Base-by-base conservation (phyloP, 176 grass and related monocot genomes). In the Poa annua region DNA sequence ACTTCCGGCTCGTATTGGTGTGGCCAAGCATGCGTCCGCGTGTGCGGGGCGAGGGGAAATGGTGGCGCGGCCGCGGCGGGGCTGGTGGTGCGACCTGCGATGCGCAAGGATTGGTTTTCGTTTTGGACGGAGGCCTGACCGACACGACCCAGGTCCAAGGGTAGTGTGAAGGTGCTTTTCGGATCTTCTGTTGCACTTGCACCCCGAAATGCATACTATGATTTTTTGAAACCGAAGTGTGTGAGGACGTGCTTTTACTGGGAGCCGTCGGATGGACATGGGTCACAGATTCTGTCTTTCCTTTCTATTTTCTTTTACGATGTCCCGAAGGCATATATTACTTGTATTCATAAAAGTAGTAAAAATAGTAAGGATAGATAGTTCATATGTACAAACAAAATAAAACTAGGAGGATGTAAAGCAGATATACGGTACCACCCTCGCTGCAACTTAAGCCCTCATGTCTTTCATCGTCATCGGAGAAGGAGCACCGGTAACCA, bases 11-110 rank as follows among this genome's bases (percentile, higher is more conserved):
- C 20, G 60, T n/a, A 24, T 71, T 24, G 67, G 80, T 49, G 75
- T 75, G 80, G 84, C 79, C 38, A 73, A 83, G 79, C 88, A 89
- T 82, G 72, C 73, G 83, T 15, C 87, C 87, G 67, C 81, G 51
- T 24, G 53, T 33, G n/a, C 72, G 81, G 17, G 32, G 72, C 55
- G 71, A 24, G 53, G 44, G 57, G 48, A 8, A 16, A 74, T 50
- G 15, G 39, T 22, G 70, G 0, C 41, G n/a, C 72, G 81, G 41
- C 8, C 41, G 41, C 41, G 41, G 41, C 7, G 24, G 35, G 75
- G 35, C 64, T 51, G 78, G 33, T 26, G 52, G 41, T 59, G 66
- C 79, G 51, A 21, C 21, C 20, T 39, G 54, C 35, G 54, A 25
- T 36, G 63, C 24, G 25, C 5, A 29, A 59, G n/a, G 11, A 63